phyloP scores from a whole-genome alignment of 2,329 filamentous ascomycete species.

The Arachnomyces sp. region DNA sequence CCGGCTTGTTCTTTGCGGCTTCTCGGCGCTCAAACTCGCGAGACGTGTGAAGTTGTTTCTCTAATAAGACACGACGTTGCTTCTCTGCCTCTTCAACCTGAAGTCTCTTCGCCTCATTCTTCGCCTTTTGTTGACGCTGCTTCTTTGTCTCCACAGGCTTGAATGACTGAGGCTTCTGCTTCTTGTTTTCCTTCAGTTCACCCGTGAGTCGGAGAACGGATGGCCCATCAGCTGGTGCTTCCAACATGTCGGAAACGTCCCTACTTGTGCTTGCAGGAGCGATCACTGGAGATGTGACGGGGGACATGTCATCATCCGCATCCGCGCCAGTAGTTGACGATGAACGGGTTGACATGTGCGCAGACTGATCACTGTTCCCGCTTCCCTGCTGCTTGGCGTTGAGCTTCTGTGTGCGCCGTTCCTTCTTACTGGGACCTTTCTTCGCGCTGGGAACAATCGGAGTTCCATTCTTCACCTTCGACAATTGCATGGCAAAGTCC shows the following conservation, averaged over 20 bases:
- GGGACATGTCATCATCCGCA: slow-evolving; percentile 72
- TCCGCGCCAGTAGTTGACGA: slow-evolving; percentile 67
- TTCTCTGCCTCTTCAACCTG: slow-evolving; percentile 69
- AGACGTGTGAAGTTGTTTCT: slow-evolving; percentile 75
- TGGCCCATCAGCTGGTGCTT: slow-evolving; percentile 58
- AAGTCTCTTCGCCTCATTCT: slow-evolving; percentile 71
- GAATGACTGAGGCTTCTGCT: slow-evolving; percentile 50
- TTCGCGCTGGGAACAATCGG: slow-evolving; percentile 39
- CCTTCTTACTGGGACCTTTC: slow-evolving; percentile 14
- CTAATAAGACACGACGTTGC: slow-evolving; percentile 64
- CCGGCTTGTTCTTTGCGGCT: slow-evolving; percentile 39
- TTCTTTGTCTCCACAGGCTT: slow-evolving; percentile 81
- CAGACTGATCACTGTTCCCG: slow-evolving; percentile 37
- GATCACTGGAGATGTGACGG: slow-evolving; percentile 56
- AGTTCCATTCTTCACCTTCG: slow-evolving; percentile 61
- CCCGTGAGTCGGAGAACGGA: slow-evolving; percentile 72
- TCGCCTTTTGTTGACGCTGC: slow-evolving; percentile 84
- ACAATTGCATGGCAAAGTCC: slow-evolving; percentile 68
- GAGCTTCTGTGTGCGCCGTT: slow-evolving; percentile 38
- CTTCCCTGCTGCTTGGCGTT: slow-evolving; percentile 60
- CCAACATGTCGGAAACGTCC: slow-evolving; percentile 87
- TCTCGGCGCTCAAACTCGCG: slow-evolving; percentile 81
- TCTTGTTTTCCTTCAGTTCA: slow-evolving; percentile 50
- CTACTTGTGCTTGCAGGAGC: slow-evolving; percentile 40
- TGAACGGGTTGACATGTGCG: slow-evolving; percentile 46